These are phyloP conservation scores for Clitopilus passeckerianus DNA, from an alignment of 768 basidiomycete genomes.

Conservation along the genomic window DNA sequence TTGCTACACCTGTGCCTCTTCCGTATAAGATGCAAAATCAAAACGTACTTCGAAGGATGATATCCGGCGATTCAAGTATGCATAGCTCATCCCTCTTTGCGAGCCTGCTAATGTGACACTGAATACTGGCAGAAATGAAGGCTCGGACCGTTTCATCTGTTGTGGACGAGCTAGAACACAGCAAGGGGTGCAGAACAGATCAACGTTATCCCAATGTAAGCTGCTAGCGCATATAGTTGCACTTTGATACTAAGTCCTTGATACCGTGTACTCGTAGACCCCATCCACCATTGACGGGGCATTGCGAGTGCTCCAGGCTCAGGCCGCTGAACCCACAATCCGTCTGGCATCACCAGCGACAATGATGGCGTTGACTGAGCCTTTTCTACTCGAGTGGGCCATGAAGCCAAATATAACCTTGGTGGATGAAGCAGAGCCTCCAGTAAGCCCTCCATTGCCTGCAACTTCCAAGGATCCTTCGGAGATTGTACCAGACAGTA, in stretches of 20 bases:
- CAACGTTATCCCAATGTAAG: not conserved
- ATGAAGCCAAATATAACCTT: not conserved
- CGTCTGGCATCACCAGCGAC: constrained; percentile 32
- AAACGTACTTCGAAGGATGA: constrained; percentile 22
- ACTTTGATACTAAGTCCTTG: no score
- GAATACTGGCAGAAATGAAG: not conserved
- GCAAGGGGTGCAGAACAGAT: constrained; percentile 1
- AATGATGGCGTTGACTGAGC: constrained; percentile 38
- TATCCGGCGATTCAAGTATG: constrained; percentile 18
- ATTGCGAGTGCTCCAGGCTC: not conserved
- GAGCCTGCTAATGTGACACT: no score
- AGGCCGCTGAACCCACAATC: constrained; percentile 7
- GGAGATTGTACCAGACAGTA: no score
- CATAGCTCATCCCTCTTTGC: not conserved
- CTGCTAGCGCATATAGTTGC: no score
- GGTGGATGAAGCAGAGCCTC: not conserved
- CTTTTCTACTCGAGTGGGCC: constrained; percentile 37
- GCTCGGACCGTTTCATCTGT: not conserved
- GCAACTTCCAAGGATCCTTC: no score
- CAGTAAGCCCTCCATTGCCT: no score
- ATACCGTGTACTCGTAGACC: no score
- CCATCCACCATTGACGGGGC: no score
- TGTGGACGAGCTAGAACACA: constrained; percentile 8
- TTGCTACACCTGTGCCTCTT: constrained; percentile 24
- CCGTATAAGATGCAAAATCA: constrained; percentile 22